A percentile compares a stretch with the other conserved stretches of the same genome.
phyloP scores from a whole-genome alignment of 148 eudicot species.

The Drosera capensis region DNA sequence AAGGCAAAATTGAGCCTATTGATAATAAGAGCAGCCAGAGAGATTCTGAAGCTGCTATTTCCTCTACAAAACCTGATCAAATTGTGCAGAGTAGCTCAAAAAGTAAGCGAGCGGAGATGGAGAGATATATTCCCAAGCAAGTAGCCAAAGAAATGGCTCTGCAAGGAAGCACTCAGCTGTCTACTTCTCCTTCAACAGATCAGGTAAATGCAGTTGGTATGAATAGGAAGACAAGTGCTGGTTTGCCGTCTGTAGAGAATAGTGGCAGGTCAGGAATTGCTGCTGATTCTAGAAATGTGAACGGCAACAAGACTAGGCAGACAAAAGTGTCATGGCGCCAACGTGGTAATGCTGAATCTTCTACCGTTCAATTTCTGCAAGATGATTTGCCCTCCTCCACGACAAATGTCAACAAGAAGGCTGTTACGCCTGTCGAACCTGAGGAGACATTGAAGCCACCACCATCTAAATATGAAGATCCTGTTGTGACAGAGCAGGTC shows the following conservation, averaged over 20 bases:
- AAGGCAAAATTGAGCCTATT: conserved; percentile 30
- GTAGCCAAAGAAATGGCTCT: conserved; percentile 81
- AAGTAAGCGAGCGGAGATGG: conserved; percentile 94
- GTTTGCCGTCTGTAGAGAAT: conserved; percentile 19
- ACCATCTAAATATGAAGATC: conserved; percentile 13
- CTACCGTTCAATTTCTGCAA: conserved; percentile 13
- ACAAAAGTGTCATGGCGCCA: conserved; percentile 54
- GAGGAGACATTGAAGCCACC: conserved; percentile 10
- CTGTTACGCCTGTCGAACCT: conserved; percentile 18
- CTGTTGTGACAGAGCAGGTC: conserved; percentile 13
- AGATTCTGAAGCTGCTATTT: conserved; percentile 16
- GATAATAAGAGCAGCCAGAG: conserved; percentile 23
- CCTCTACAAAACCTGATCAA: conserved; percentile 21
- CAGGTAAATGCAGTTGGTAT: conserved; percentile 20
- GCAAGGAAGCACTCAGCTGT: conserved; percentile 39
- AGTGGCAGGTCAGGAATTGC: conserved; percentile 11
- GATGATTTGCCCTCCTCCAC: conserved; percentile 18
- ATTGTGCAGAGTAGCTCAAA: conserved; percentile 31
- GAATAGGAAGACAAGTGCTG: conserved; percentile 17
- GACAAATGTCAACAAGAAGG: conserved; percentile 16
- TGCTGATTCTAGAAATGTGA: conserved; percentile 23
- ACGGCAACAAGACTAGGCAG: conserved; percentile 28
- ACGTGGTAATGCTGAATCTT: conserved; percentile 34
- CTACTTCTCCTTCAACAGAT: conserved; percentile 17
- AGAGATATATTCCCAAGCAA: conserved; percentile 86